Percentiles rank a stretch among this genome's conserved stretches.
These are phyloP conservation scores for Cicer chorassanicum DNA, from an alignment of 306 rosid genomes.

Conservation along the genomic window DNA sequence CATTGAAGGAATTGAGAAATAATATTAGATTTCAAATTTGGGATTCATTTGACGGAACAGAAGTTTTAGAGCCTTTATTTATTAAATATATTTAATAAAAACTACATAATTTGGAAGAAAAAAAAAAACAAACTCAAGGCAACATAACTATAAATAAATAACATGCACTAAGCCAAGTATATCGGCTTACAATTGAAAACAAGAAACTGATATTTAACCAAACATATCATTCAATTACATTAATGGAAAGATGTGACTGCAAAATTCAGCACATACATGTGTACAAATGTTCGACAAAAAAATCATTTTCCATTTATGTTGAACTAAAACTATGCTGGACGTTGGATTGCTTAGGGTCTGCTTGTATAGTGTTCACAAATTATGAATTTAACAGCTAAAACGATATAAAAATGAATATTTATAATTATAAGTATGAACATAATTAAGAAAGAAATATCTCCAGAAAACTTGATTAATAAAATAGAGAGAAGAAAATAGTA, in stretches of 20 bases:
- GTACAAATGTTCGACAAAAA: not conserved
- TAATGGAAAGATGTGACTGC: slow-evolving; percentile 14
- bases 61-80: slow-evolving; percentile 9
- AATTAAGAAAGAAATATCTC: slow-evolving; percentile 1
- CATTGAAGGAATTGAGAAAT: slow-evolving; percentile 43
- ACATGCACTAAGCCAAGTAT: not conserved
- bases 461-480: slow-evolving; percentile 20
- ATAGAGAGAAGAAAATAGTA: slow-evolving; percentile 13
- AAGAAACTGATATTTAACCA: slow-evolving; percentile 9
- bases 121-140: not conserved
- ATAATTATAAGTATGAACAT: not conserved
- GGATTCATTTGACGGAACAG: not conserved
- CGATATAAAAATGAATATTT: not conserved
- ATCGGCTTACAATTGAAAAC: slow-evolving; percentile 13
- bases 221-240: slow-evolving; percentile 16
- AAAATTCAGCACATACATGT: slow-evolving; percentile 13
- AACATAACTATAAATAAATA: slow-evolving; percentile 1
- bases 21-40: slow-evolving; percentile 41
- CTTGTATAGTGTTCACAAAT: not conserved
- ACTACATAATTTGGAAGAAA: slow-evolving; percentile 8
- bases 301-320: slow-evolving; percentile 6
- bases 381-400: slow-evolving; percentile 2
- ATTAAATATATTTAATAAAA: not conserved
- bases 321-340: slow-evolving; percentile 5
- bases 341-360: slow-evolving; percentile 5